Evolutionary conservation across 495 filamentous ascomycete genomes (phyloP).

Genomic region (Glutinoglossum americanum): DNA sequence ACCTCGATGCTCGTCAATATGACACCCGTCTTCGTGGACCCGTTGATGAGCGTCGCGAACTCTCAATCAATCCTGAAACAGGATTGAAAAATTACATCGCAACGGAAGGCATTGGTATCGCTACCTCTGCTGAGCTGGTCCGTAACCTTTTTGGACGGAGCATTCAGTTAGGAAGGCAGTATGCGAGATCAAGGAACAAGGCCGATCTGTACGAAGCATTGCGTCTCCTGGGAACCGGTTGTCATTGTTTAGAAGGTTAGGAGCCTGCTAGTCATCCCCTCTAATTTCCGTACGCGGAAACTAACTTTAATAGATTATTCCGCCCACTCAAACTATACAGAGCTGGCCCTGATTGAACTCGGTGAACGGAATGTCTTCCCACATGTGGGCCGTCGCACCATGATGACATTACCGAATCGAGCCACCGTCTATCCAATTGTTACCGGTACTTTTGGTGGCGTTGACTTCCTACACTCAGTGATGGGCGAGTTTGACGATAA

Average conservation of each 20-base stretch:
- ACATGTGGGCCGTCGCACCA: slow-evolving; percentile 54
- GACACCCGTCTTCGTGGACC: slow-evolving; percentile 60
- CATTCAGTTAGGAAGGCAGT: slow-evolving; percentile 53
- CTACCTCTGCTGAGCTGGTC: slow-evolving; percentile 54
- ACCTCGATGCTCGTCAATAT: slow-evolving; percentile 63
- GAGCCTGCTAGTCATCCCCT: not conserved
- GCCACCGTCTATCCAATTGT: slow-evolving; percentile 51
- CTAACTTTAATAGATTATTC: slow-evolving; percentile 38
- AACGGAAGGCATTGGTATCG: slow-evolving; percentile 49
- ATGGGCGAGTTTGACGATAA: slow-evolving; percentile 79
- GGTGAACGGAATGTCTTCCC: slow-evolving; percentile 64
- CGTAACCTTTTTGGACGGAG: slow-evolving; percentile 46
- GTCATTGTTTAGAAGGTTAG: slow-evolving; percentile 64
- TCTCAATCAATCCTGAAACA: slow-evolving; percentile 42
- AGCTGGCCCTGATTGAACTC: slow-evolving; percentile 66
- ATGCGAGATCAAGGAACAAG: slow-evolving; percentile 36
- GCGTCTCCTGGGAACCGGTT: slow-evolving; percentile 61
- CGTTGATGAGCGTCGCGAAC: slow-evolving; percentile 55
- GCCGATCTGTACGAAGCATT: slow-evolving; percentile 67
- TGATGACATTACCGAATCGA: slow-evolving; percentile 35
- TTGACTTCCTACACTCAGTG: slow-evolving; percentile 72
- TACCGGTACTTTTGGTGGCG: slow-evolving; percentile 82
- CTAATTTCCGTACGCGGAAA: not conserved
- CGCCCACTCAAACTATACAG: slow-evolving; percentile 78
- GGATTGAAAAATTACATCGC: slow-evolving; percentile 87